Evolutionary conservation across 1,284 basidiomycete species (phyloP), one percentile per base, ranked within the genome.

Genomic region (Puccinia novopanici): DNA sequence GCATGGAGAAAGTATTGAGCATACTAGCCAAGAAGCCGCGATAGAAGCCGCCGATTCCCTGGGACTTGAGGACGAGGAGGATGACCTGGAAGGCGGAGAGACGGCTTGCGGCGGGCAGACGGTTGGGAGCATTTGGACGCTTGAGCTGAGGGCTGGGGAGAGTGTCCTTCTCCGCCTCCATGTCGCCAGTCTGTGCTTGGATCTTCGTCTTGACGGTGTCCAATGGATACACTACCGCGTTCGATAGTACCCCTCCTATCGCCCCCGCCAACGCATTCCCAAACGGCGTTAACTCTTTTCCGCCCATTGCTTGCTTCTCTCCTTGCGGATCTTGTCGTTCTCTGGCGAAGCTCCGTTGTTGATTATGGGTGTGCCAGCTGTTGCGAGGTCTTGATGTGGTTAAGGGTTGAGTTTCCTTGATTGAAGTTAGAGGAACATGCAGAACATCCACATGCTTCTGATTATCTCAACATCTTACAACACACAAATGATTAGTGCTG

Each of bases 1-100:
- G 92, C 91, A 92, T 92, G 63, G 93, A 95, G 86, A 99, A 99
- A 0, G 94, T 96, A 87, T 98, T 98, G 83, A 98, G 88, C 95
- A 99, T 98, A 81, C 92, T 98, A n/a, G 97, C 97, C 54, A 90
- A 89, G 85, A 98, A 99, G 5, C 97, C 97, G 81, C 91, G 91
- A 88, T 98, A 99, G 85, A 92, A 91, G 0, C 94, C 95, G 8
- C 85, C 82, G 75, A 95, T 83, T 0, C 95, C 95, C 83, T 97
- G 93, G 82, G 90, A 90, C 83, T 89, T 89, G 84, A 93, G 88
- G 82, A 96, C 91, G 83, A 89, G 83, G 45, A 95, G 86, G 80
- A 95, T 83, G 63, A 82, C 75, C 37, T 83, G 37, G 37, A 83
- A 83, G 72, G 52, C 82, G 30, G 81, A 76, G 63, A 83, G 82